These are phyloP conservation scores for Blepharisma stoltei DNA, from an alignment of 73 alveolate species.

Conservation along the genomic window DNA sequence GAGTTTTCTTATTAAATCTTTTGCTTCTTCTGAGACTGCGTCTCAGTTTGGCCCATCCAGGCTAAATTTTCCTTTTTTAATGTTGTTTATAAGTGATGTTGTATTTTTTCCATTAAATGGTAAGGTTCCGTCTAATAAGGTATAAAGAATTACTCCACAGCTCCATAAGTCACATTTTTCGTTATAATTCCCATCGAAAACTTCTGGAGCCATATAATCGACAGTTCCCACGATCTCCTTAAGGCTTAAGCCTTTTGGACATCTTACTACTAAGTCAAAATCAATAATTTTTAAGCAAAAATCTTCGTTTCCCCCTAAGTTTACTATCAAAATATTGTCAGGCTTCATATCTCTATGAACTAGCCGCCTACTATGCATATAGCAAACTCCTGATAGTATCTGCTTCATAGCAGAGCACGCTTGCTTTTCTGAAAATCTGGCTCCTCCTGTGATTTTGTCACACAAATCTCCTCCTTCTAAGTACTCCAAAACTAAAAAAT, in stretches of 20 bases:
- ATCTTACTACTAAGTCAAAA: slow-evolving; percentile 45
- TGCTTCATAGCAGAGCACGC: slow-evolving; percentile 60
- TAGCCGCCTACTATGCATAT: slow-evolving; percentile 50
- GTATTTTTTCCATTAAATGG: slow-evolving; percentile 55
- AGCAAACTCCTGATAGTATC: slow-evolving; percentile 46
- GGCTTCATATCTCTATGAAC: slow-evolving; percentile 62
- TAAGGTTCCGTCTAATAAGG: slow-evolving; percentile 65
- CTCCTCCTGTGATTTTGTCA: slow-evolving; percentile 39
- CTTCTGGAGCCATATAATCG: slow-evolving; percentile 81
- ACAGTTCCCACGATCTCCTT: slow-evolving; percentile 57
- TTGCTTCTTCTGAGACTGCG: slow-evolving; percentile 45
- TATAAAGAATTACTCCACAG: slow-evolving; percentile 72
- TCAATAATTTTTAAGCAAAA: slow-evolving; percentile 44
- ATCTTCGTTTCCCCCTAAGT: slow-evolving; percentile 32
- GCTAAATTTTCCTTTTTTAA: slow-evolving; percentile 38
- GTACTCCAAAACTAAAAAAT: slow-evolving; percentile 53
- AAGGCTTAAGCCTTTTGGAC: slow-evolving; percentile 37
- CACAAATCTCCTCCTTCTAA: slow-evolving; percentile 64
- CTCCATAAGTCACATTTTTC: slow-evolving; percentile 83
- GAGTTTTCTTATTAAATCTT: slow-evolving; percentile 37
- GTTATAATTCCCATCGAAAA: slow-evolving; percentile 57
- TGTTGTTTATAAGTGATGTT: slow-evolving; percentile 34
- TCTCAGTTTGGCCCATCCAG: slow-evolving; percentile 41
- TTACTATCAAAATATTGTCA: slow-evolving; percentile 49
- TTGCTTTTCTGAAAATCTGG: slow-evolving; percentile 52